Percentiles rank a stretch among this genome's conserved stretches.
These are phyloP conservation scores for Phtheirospermum japonicum DNA, from an alignment of 257 asterid species.

Conservation along the genomic window DNA sequence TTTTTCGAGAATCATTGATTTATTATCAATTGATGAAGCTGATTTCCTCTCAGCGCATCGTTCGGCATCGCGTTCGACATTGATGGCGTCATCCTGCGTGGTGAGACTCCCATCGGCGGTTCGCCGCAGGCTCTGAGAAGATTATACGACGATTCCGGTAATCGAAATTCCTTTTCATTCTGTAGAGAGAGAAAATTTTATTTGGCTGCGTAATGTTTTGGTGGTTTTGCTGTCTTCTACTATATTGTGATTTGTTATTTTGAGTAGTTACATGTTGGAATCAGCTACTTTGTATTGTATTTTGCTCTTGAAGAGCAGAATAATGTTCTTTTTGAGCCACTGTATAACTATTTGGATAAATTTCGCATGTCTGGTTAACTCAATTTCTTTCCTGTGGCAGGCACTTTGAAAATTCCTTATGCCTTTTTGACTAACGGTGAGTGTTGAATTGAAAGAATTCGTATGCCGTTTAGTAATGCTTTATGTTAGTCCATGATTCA, in stretches of 20 bases:
- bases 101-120: constrained; percentile 73
- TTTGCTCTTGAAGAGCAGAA: constrained; percentile 18
- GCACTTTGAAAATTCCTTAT: constrained; percentile 67
- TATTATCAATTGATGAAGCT: neutral
- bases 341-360: neutral
- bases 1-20: constrained; percentile 7
- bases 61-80: constrained; percentile 94
- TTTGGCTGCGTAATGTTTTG: neutral
- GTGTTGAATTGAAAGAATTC: constrained; percentile 33
- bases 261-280: neutral
- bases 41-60: constrained; percentile 34
- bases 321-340: neutral
- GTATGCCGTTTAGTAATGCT: neutral
- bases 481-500: neutral
- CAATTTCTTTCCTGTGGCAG: constrained; percentile 43
- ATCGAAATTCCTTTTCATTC: neutral
- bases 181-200: neutral
- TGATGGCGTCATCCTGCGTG: constrained; percentile 88
- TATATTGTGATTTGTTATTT: neutral
- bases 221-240: neutral
- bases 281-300: neutral
- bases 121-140: constrained; percentile 75
- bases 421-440: constrained; percentile 92
- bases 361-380: constrained; percentile 9
- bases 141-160: constrained; percentile 66